Evolutionary conservation across 2,329 filamentous ascomycete genomes (phyloP), one percentile per base, ranked within the genome.

Genomic region (Stagonosporopsis chrysanthemi): DNA sequence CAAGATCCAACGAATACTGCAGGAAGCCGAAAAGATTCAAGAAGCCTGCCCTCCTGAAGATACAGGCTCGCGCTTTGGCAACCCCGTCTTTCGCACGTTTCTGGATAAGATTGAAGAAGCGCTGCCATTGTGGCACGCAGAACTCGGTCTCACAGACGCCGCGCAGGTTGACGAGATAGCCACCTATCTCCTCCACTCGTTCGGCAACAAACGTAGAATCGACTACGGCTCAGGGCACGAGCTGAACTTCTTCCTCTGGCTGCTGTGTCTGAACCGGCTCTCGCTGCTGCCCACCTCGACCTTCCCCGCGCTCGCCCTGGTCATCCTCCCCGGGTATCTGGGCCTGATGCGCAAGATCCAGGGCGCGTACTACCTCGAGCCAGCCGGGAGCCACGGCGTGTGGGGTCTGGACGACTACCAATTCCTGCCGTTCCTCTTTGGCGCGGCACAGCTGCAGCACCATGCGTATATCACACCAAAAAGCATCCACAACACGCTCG

Each of bases 161-260:
- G 76, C 76, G 1, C 89, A 89, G 14, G 82, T 89, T 44, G 78
- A 83, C 3, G 95, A 99, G 74, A 81, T 90, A 5, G 88, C 89
- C 0, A 86, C 88, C 28, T 99, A 99, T 77, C 83, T 99, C 31
- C 79, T 85, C 62, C 86, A 96, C 70, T 89, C 90, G 0, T 93
- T 98, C 64, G 95, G 95, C 42, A 97, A 96, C 73, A 85, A 88
- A 41, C 85, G 86, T 7, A 64, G 73, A 23, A 95, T 99, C 70
- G 95, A 99, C 79, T 99, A 99, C 75, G 95, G 95, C 47, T 97
- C 92, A 0, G 95, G 95, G 2, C 95, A 99, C 76, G 95, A 99
- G 79, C 85, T 99, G 61, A 98, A 99, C 81, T 98, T 99, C 78
- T 83, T 94, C 76, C 89, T 97, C 73, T 99, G 94, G 93, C 84